Evolutionary conservation across 75 land plant genomes (phyloP).

Genomic region (Picea sitchensis): DNA sequence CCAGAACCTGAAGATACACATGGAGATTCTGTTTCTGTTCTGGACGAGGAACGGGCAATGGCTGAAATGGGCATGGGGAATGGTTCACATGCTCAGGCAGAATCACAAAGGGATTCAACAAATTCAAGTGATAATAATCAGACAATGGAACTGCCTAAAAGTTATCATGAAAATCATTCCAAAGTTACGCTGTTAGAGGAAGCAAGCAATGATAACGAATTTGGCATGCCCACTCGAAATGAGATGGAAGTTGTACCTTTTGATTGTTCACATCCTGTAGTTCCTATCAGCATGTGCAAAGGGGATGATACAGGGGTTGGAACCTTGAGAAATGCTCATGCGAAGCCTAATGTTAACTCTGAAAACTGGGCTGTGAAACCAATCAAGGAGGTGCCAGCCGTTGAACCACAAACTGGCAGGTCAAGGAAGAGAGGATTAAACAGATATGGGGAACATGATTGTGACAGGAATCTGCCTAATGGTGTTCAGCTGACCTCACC

Average conservation of each 20-base stretch:
- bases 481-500: neutral
- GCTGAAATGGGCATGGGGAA: slow-evolving; percentile 2
- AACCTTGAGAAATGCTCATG: slow-evolving; percentile 7
- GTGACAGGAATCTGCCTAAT: slow-evolving; percentile 7
- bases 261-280: slow-evolving; percentile 19
- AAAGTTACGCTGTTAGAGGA: slow-evolving; percentile 17
- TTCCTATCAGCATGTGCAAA: slow-evolving; percentile 22
- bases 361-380: slow-evolving; percentile 11
- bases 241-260: slow-evolving; percentile 29
- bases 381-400: slow-evolving; percentile 4
- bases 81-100: slow-evolving; percentile 10
- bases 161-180: slow-evolving; percentile 20
- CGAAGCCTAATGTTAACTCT: slow-evolving; percentile 9
- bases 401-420: neutral
- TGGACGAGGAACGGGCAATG: slow-evolving; percentile 30
- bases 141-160: slow-evolving; percentile 10
- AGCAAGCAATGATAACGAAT: slow-evolving; percentile 24
- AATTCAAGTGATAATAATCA: slow-evolving; percentile 27
- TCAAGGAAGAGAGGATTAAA: slow-evolving; percentile 6
- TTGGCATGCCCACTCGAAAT: slow-evolving; percentile 10
- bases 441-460: neutral
- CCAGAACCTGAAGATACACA: slow-evolving; percentile 13
- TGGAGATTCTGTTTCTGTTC: slow-evolving; percentile 27
- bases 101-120: slow-evolving; percentile 27
- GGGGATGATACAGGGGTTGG: slow-evolving; percentile 19